Conservation (phyloP, 805 yeast genomes). For the Pichia nanzhaoensis region DNA sequence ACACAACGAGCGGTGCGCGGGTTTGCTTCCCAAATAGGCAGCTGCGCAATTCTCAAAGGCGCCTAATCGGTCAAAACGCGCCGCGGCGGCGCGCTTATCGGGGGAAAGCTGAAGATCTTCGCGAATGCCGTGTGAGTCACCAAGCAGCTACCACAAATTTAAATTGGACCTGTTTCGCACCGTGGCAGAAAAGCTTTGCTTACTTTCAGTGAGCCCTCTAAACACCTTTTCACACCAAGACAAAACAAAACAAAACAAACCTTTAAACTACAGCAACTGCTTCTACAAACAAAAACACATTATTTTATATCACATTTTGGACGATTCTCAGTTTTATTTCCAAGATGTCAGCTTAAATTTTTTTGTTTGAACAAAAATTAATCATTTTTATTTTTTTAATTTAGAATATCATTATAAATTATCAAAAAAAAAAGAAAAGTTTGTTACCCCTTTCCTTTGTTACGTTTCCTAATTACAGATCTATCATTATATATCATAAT, state of each 20-base stretch:
- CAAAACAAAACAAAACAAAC: slow-evolving; percentile 1
- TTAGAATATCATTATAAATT: slow-evolving; percentile 1
- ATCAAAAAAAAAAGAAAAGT: slow-evolving; percentile 16
- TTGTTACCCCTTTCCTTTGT: slow-evolving; percentile 1
- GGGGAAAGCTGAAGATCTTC: no score
- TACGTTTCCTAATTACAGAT: background rate
- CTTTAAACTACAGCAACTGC: slow-evolving; percentile 7
- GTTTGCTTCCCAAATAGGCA: background rate
- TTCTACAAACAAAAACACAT: slow-evolving; percentile 6
- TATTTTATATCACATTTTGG: slow-evolving; percentile 2
- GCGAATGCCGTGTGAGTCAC: no score
- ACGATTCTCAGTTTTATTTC: background rate
- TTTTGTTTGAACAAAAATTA: slow-evolving; percentile 5
- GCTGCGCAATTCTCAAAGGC: no score
- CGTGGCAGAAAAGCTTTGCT: no score
- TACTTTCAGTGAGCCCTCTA: no score
- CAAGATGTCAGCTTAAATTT: slow-evolving; percentile 22
- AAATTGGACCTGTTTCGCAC: no score
- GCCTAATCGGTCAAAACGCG: no score
- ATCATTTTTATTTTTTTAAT: slow-evolving; percentile 3
- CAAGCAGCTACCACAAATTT: no score
- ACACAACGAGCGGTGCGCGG: background rate
- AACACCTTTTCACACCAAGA: background rate
- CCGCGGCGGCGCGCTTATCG: no score
- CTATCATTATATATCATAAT: background rate